Evolutionary conservation across 2,329 filamentous ascomycete species (phyloP), one percentile per base, ranked within the genome.

Genomic region (Mycosphaerella arachidis): DNA sequence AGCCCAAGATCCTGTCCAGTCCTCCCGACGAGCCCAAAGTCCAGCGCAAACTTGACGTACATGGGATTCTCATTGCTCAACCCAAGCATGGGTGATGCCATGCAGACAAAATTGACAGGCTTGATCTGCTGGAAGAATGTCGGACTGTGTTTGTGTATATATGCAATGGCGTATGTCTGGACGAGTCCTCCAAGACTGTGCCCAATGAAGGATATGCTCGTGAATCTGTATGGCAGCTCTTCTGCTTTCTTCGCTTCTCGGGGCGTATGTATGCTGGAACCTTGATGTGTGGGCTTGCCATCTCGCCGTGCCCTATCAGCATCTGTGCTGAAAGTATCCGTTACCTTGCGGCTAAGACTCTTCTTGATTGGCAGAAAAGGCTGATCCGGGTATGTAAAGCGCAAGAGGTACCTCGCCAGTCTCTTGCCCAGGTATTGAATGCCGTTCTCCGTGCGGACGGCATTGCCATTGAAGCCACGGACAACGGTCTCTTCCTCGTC

Each of bases 351-450:
- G 6, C 77, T 72, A 57, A 83, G 78, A 5, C 80, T 76, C 62
- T 78, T 82, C 69, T 85, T 86, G 48, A 81, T 72, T 0, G 93
- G 92, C 1, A 92, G 79, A 69, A 88, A 96, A 4, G 93, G 92
- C 69, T 97, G 92, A 70, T 97, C 92, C 0, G 94, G 94, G 72
- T 96, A 96, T 31, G 93, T 96, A 78, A 96, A 87, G 55, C 88
- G 84, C 48, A 99, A 81, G 31, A 97, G 85, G 72, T 93, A 96
- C 78, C 92, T 92, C 20, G 94, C 94, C 29, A 99, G 83, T 54
- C 94, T 85, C 74, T 97, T 97, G 20, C 94, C 94, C 5, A 99
- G 84, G 74, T 96, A 99, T 74, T 97, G 96, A 70, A 99, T 97
- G 16, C 94, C 94, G 65, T 88, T 87, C 76, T 99, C 94, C 1